Evolutionary conservation across 2,329 filamentous ascomycete species (phyloP), one percentile per base, ranked within the genome.

Genomic region (Dothideomycetes sp.): DNA sequence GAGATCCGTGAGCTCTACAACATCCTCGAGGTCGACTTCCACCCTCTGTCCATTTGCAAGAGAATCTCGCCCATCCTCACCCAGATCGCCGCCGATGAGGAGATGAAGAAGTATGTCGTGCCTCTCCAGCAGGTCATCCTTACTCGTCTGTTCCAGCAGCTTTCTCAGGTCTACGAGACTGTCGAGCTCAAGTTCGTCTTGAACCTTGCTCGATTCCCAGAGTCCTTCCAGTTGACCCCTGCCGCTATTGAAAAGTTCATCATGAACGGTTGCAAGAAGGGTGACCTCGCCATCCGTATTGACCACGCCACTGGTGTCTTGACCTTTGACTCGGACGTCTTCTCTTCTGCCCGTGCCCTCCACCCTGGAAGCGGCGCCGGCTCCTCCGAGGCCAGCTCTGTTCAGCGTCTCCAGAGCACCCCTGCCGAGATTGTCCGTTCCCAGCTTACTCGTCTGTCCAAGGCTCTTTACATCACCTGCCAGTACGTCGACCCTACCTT

Each of bases 231-330:
- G 67, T 87, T 96, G 51, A 83, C 77, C 49, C 80, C 84, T 40
- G 79, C 82, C 51, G 94, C 85, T 47, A 93, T 98, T 51, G 91
- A 98, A 73, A 98, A 96, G 70, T 98, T 98, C 73, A 96, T 98
- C 73, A 98, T 98, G 91, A 98, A 98, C 65, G 91, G 91, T 49
- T 96, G 94, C 76, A 98, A 98, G 79, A 98, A 98, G 77, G 91
- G 91, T 43, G 91, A 98, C 55, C 75, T 98, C 32, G 84, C 91
- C 40, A 93, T 98, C 54, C 87, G 91, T 47, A 86, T 96, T 65
- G 85, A 96, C 60, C 91, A 98, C 60, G 87, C 87, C 47, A 89
- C 88, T 40, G 87, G 91, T 46, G 84, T 95, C 35, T 77, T 98
- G 46, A 95, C 87, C 62, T 98, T 98, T 55, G 91, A 98, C 63